Conservation (phyloP, 2,329 filamentous ascomycete genomes). For the Colletotrichum sp. region DNA sequence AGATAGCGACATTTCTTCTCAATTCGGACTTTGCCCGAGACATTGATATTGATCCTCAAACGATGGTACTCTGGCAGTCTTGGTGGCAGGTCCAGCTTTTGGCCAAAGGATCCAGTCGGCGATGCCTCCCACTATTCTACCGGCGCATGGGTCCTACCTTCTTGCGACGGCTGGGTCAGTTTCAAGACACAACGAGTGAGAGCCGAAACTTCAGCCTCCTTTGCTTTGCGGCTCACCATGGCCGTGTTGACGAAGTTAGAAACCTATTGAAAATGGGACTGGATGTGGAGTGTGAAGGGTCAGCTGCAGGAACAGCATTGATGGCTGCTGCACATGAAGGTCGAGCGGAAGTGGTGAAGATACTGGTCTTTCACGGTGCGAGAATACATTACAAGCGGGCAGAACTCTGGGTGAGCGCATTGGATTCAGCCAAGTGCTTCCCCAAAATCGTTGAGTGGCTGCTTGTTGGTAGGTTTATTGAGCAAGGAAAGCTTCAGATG, state of each 20-base stretch:
- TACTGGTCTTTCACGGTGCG: neutral
- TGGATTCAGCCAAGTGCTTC: neutral
- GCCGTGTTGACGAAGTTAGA: neutral
- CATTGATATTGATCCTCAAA: neutral
- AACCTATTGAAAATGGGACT: neutral
- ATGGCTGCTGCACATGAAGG: neutral
- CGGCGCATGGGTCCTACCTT: neutral
- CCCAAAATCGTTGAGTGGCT: neutral
- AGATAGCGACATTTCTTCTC: neutral
- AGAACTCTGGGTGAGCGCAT: neutral
- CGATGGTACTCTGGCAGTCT: neutral
- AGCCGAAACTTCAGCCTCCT: neutral
- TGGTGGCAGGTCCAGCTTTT: neutral
- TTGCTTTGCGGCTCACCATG: neutral
- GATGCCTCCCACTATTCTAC: neutral
- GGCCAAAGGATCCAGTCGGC: no score
- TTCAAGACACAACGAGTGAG: neutral
- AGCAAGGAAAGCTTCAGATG: neutral
- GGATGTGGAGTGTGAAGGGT: neutral
- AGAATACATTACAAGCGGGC: neutral
- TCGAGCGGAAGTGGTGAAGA: neutral
- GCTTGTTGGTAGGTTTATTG: neutral
- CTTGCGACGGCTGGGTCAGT: neutral
- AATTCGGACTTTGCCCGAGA: neutral
- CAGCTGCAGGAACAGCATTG: neutral